Evolutionary conservation across 352 stramenopile species (phyloP), one percentile per base, ranked within the genome.

Genomic region (Stramenopiles sp.): DNA sequence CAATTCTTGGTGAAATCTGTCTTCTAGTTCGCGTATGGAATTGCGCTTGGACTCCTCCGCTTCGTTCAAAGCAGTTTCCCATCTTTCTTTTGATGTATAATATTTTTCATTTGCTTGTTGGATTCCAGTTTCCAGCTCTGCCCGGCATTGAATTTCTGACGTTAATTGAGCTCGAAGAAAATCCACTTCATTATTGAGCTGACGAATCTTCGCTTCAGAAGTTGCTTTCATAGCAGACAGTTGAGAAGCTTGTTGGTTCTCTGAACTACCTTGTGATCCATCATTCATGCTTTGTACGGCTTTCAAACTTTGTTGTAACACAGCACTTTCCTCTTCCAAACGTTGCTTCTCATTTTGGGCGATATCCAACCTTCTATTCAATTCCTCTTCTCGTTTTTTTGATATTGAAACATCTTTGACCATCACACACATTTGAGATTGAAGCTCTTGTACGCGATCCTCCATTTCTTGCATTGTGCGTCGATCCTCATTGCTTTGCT

Each of bases 151-250:
- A 32, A 83, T 74, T 80, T 86, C 84, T 30, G 78, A 83, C 0
- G 77, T 74, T 32, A 86, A 80, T 80, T 85, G 80, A 32, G 83
- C 81, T 78, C 86, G 85, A 31, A 86, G 73, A 78, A 84, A 86
- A 0, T 85, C 84, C 38, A 86, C 83, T 81, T 86, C 85, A 81
- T 86, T 86, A 81, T 86, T 85, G 29, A 86, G 81, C 30, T 82
- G 82, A 7, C 83, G 81, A 43, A 86, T 86, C 43, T 82, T 74
- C 30, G 80, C 79, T 32, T 86, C 81, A 13, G 81, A 83, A 7
- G 82, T 83, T 6, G 82, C 81, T 43, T 78, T 77, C 0, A 83
- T 32, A 31, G 79, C 80, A 1, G 81, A 79, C 43, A 83, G 43
- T 27, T 76, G 78, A 73, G 76, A 81, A 31, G 79, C 43, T 69